Evolutionary conservation across 768 basidiomycete genomes (phyloP), one percentile per base, ranked within the genome.

Genomic region (Crassisporium funariophilum): DNA sequence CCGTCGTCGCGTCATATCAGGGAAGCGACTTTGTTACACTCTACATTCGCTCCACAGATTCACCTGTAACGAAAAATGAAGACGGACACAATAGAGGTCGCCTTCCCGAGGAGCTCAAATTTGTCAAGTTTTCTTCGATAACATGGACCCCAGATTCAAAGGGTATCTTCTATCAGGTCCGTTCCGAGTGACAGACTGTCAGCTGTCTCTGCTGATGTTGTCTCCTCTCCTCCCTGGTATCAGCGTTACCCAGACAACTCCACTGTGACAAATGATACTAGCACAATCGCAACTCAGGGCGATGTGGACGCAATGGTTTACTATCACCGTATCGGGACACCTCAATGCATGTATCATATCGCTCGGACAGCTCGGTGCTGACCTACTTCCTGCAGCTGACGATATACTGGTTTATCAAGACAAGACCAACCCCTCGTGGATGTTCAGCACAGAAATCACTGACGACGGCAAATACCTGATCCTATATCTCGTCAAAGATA

Each of bases 141-240:
- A 70, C 73, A 20, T 92, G 90, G 91, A 83, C 83, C 4, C 79
- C 81, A 45, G 88, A 91, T 64, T 84, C 81, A 44, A 83, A 82
- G 50, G 90, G 91, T 1, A 90, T 92, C 66, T 89, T 92, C 67
- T 93, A 93, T 62, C 89, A 91, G 73, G 74, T 73, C 53, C 21
- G 50, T 34, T 16, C 0, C 19, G 29, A 19, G 17, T 13, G 17
- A 40, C 15, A 41, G 39, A 39, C 11, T n/a, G 23, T 9, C 31
- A 17, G 21, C 36, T 10, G 35, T 41, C 15, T 11, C 19, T 15
- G 3, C 16, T n/a, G 6, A 24, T 25, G 5, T 23, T 8, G 12
- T 23, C 19, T 25, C 38, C 10, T 44, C 19, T 33, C n/a, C 4
- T 71, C 21, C 34, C 10, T n/a, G n/a, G n/a, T n/a, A n/a, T n/a